phyloP scores from a whole-genome alignment of 192 early-diverging fungal species.

The Geosiphon pyriformis region DNA sequence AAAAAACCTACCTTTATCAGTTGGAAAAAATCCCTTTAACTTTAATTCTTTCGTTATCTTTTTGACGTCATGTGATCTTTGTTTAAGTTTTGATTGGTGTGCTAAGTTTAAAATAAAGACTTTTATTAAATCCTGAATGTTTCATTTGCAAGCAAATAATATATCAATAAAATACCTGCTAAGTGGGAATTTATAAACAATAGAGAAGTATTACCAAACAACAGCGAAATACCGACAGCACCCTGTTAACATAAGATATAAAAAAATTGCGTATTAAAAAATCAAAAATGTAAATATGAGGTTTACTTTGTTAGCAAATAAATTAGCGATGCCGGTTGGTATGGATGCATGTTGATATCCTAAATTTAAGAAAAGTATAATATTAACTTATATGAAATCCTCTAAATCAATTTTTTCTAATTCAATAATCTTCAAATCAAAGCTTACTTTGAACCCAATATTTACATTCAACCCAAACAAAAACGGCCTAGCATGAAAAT shows the following conservation, averaged over 20 bases:
- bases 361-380: neutral
- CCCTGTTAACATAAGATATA: too few species aligned
- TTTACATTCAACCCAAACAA: constrained; percentile 13
- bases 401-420: too few species aligned
- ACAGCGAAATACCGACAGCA: constrained; percentile 44
- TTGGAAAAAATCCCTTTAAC: constrained; percentile 30
- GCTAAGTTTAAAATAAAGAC: constrained; percentile 27
- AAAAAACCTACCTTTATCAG: constrained; percentile 15
- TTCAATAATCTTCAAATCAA: too few species aligned
- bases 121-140: too few species aligned
- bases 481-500: constrained; percentile 5
- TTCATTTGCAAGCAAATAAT: too few species aligned
- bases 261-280: too few species aligned
- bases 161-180: constrained; percentile 40
- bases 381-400: too few species aligned
- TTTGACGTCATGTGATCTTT: constrained; percentile 37
- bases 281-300: too few species aligned
- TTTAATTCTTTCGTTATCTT: constrained; percentile 43
- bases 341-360: constrained; percentile 31
- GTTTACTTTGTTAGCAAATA: constrained; percentile 46
- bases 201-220: constrained; percentile 41
- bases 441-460: neutral
- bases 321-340: constrained; percentile 35
- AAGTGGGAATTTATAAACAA: constrained; percentile 49
- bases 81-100: constrained; percentile 33